phyloP scores from a whole-genome alignment of 208 protist species.

The Trypanosomatidae sp. region DNA sequence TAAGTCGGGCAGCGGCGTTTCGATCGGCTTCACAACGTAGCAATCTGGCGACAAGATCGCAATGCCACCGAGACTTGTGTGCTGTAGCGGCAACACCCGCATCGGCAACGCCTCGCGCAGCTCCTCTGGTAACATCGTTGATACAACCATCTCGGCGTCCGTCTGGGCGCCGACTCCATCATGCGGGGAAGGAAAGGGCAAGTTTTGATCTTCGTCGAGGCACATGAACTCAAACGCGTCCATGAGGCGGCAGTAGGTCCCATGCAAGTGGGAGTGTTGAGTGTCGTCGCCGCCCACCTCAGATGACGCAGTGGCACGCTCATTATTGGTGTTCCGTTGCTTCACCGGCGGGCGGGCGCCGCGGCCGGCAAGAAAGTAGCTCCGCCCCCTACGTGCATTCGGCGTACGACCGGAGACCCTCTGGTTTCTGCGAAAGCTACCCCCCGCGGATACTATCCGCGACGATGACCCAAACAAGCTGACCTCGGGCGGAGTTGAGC shows the following conservation, averaged over 20 bases:
- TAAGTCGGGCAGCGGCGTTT: slow-evolving; percentile 6
- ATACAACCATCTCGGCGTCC: slow-evolving; percentile 23
- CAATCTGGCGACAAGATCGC: slow-evolving; percentile 21
- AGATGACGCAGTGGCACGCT: background rate
- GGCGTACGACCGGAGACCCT: background rate
- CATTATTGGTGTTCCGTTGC: background rate
- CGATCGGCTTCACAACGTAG: slow-evolving; percentile 17
- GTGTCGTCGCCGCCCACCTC: slow-evolving; percentile 12
- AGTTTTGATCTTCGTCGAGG: background rate
- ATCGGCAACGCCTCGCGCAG: slow-evolving; percentile 6
- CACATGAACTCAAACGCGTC: slow-evolving; percentile 21
- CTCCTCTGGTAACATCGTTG: slow-evolving; percentile 18
- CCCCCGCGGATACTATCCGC: background rate
- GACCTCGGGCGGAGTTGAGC: background rate
- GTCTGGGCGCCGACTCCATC: slow-evolving; percentile 34
- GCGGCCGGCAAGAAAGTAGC: background rate
- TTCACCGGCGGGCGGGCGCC: background rate
- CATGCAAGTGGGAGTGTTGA: slow-evolving; percentile 8
- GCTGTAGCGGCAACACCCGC: slow-evolving; percentile 22
- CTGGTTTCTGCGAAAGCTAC: background rate
- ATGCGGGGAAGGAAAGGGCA: slow-evolving; percentile 39
- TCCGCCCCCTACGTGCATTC: too few relatives aligned
- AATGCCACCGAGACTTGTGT: slow-evolving; percentile 20
- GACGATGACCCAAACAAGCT: background rate
- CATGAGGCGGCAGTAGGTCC: slow-evolving; percentile 26